phyloP scores from a whole-genome alignment of 305 asterid genomes.

The Fraxinus velutina region DNA sequence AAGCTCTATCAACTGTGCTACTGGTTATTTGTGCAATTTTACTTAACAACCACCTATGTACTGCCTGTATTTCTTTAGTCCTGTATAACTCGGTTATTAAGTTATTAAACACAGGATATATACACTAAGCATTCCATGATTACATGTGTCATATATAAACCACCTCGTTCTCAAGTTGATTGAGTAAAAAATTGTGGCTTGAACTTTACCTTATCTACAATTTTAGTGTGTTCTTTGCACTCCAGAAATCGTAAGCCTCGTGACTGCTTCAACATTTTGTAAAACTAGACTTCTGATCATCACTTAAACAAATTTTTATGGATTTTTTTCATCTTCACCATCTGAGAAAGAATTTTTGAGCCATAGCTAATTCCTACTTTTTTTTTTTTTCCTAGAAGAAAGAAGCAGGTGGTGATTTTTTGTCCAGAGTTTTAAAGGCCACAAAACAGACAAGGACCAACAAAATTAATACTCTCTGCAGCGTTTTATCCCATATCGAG shows the following conservation, averaged over 20 bases:
- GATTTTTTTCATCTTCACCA: not conserved
- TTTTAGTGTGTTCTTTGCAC: not conserved
- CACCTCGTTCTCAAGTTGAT: not conserved
- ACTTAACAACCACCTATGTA: not conserved
- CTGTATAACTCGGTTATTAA: not conserved
- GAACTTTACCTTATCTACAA: not conserved
- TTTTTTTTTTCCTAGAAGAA: not conserved
- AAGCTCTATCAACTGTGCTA: not conserved
- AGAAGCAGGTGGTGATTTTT: not conserved
- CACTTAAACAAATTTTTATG: not conserved
- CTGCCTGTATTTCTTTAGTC: not conserved
- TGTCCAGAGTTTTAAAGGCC: not conserved
- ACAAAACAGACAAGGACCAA: not conserved
- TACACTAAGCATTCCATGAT: not conserved
- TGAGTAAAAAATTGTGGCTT: not conserved
- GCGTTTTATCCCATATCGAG: not conserved
- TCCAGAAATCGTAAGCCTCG: not conserved
- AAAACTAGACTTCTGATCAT: not conserved
- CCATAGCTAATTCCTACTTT: not conserved
- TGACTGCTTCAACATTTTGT: not conserved
- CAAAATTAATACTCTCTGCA: not conserved
- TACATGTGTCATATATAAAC: not conserved
- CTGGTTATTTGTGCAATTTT: not conserved
- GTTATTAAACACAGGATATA: not conserved
- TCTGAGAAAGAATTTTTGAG: not conserved